Conservation (phyloP, 176 grass and related monocot species). For the Musa schizocarpa region DNA sequence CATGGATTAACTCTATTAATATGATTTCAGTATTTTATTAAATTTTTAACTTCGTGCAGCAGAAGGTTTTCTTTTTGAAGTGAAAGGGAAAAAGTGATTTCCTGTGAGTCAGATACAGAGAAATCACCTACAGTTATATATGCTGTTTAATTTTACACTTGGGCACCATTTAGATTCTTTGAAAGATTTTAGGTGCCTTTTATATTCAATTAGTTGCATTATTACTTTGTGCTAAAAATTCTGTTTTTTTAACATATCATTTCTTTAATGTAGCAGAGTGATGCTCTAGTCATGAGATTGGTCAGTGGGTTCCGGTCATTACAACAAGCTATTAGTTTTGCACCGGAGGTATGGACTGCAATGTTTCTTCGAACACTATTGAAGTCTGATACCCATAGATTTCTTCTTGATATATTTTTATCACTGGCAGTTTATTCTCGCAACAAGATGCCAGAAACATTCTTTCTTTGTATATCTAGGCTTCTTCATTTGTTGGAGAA, state of each 20-base stretch:
- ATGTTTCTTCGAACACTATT: slow-evolving; percentile 63
- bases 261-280: slow-evolving; percentile 43
- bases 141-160: too few relatives aligned
- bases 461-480: slow-evolving; percentile 69
- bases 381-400: slow-evolving; percentile 50
- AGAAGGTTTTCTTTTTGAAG: too few relatives aligned
- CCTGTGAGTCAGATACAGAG: too few relatives aligned
- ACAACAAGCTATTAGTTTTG: slow-evolving; percentile 44
- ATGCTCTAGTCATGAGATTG: slow-evolving; percentile 57
- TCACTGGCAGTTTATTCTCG: slow-evolving; percentile 46
- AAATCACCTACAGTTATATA: too few relatives aligned
- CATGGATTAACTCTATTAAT: too few relatives aligned
- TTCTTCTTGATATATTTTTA: slow-evolving; percentile 56
- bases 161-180: too few relatives aligned
- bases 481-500: slow-evolving; percentile 70
- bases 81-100: too few relatives aligned
- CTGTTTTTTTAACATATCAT: not conserved
- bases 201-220: not conserved
- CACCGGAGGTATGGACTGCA: slow-evolving; percentile 63
- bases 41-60: too few relatives aligned
- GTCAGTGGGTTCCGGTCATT: slow-evolving; percentile 49
- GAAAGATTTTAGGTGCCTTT: not conserved
- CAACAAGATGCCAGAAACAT: slow-evolving; percentile 65
- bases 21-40: too few relatives aligned
- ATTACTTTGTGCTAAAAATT: not conserved